phyloP scores from a whole-genome alignment of 768 basidiomycete species.

The Leccinum disarticulatum region DNA sequence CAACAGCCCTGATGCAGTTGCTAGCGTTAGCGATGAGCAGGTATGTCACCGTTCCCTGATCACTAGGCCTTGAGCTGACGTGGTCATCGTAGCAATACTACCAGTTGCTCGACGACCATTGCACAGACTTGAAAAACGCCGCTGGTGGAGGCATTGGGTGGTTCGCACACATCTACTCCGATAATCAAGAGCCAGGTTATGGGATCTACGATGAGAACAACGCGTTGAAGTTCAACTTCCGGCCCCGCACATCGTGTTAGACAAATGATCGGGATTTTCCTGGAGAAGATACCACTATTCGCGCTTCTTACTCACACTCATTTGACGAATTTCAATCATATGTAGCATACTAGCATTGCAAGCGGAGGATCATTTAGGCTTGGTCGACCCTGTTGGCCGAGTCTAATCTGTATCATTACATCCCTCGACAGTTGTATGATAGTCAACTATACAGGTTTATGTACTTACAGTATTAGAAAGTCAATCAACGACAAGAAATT shows the following conservation, averaged over 20 bases:
- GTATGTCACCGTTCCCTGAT: conserved; percentile 35
- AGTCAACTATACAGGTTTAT: neutral
- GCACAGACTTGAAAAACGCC: conserved; percentile 58
- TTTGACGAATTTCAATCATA: neutral
- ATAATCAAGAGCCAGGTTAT: conserved; percentile 64
- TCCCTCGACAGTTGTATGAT: neutral
- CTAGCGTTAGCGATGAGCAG: conserved; percentile 60
- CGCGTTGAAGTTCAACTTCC: conserved; percentile 59
- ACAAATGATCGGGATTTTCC: neutral
- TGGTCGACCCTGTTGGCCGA: neutral
- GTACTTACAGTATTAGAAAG: neutral
- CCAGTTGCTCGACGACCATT: conserved; percentile 60
- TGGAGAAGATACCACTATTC: neutral
- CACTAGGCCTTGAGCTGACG: neutral
- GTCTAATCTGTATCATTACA: conserved; percentile 1
- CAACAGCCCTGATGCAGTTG: conserved; percentile 60
- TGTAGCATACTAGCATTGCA: neutral
- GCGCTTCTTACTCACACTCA: neutral
- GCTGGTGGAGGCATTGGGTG: conserved; percentile 68
- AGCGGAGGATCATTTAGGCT: neutral
- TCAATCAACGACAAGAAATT: conserved; percentile 7
- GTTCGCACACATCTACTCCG: conserved; percentile 82
- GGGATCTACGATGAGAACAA: conserved; percentile 58
- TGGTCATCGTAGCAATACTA: conserved; percentile 46
- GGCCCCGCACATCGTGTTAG: conserved; percentile 62